A percentile compares a stretch with the other conserved stretches of the same genome.
Evolutionary conservation across 306 rosid genomes (phyloP).

Genomic region (Cicer judaicum): DNA sequence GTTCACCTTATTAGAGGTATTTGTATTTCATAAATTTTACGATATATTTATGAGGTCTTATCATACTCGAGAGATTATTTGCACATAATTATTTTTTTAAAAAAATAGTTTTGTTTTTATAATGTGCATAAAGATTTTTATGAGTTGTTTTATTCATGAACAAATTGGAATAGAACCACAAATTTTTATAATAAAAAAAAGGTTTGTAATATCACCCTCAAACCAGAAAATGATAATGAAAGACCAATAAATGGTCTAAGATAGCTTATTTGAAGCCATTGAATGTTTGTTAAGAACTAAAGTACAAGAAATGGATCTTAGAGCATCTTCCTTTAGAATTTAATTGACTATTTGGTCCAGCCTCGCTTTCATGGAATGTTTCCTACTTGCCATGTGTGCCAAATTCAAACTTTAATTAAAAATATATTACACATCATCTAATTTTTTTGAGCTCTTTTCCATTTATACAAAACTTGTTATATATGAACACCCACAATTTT

Average conservation of each 20-base stretch:
- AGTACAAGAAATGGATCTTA: conserved; percentile 29
- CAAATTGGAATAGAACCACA: not conserved
- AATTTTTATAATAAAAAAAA: not conserved
- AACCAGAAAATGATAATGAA: conserved; percentile 31
- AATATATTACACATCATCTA: not conserved
- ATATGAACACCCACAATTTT: too few species aligned
- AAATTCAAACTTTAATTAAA: too few species aligned
- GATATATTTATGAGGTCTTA: too few species aligned
- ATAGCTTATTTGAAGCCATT: conserved; percentile 28
- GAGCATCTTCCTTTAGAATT: conserved; percentile 31
- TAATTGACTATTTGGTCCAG: conserved; percentile 41
- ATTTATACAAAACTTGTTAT: too few species aligned
- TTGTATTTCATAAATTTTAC: too few species aligned
- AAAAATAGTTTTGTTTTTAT: not conserved
- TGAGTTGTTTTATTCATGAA: not conserved
- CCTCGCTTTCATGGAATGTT: conserved; percentile 40
- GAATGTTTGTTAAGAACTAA: conserved; percentile 39
- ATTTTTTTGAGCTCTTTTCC: not conserved
- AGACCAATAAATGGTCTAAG: conserved; percentile 30
- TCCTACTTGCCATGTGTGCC: conserved; percentile 21
- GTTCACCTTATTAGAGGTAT: too few species aligned
- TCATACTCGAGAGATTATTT: too few species aligned
- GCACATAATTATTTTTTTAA: too few species aligned
- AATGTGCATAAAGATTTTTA: not conserved
- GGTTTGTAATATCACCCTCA: not conserved